A percentile compares a stretch with the other conserved stretches of the same genome.
phyloP scores from a whole-genome alignment of 2,329 filamentous ascomycete genomes.

The Fusarium liriodendri region DNA sequence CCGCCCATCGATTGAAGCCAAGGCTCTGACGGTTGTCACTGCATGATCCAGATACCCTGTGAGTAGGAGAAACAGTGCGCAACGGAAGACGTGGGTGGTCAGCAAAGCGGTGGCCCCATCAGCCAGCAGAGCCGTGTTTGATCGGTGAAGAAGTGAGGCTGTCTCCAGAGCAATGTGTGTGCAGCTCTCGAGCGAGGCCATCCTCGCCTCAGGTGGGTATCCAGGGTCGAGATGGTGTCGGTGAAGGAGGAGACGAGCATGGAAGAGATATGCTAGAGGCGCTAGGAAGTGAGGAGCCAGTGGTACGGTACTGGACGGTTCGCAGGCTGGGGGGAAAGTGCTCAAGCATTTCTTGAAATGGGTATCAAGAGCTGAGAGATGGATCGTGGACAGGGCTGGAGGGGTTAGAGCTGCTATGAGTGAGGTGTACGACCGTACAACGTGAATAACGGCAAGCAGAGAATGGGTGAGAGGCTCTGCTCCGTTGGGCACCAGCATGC shows the following conservation, averaged over 20 bases:
- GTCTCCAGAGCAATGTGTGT: constrained; percentile 81
- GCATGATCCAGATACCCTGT: constrained; percentile 79
- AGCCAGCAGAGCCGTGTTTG: constrained; percentile 66
- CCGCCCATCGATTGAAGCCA: constrained; percentile 75
- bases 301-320: constrained; percentile 72
- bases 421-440: constrained; percentile 81
- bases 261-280: constrained; percentile 82
- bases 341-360: constrained; percentile 82
- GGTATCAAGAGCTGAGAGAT: constrained; percentile 81
- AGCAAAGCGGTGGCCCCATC: constrained; percentile 79
- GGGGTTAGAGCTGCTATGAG: constrained; percentile 77
- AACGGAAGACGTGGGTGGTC: constrained; percentile 88
- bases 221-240: constrained; percentile 86
- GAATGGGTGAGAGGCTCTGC: constrained; percentile 72
- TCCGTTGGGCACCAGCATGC: constrained; percentile 63
- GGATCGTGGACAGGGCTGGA: constrained; percentile 72
- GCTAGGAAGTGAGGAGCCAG: constrained; percentile 81
- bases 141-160: constrained; percentile 77
- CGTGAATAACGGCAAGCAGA: constrained; percentile 82
- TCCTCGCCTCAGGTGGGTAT: constrained; percentile 73
- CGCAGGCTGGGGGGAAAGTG: constrained; percentile 80
- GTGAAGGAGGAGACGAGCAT: constrained; percentile 85
- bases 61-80: constrained; percentile 82
- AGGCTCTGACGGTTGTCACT: constrained; percentile 76
- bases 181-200: constrained; percentile 82